Evolutionary conservation across 2,329 filamentous ascomycete species (phyloP), one percentile per base, ranked within the genome.

Genomic region (Reticulascus tulasneorum): DNA sequence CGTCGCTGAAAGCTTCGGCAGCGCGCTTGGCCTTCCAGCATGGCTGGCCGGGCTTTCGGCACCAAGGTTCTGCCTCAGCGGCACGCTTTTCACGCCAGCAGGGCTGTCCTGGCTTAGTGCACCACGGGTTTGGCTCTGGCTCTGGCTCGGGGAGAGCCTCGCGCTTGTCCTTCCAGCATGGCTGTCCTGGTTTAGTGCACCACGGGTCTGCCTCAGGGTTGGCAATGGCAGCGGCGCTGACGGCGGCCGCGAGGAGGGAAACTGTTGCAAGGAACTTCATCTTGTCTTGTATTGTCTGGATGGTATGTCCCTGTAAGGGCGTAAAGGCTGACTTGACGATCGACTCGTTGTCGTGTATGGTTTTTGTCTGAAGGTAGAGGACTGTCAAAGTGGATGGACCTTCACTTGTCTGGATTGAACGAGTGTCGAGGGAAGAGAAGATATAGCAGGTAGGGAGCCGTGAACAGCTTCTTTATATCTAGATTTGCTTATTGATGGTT

Each of bases 21-120:
- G 59, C 63, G 44, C 63, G 65, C 52, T 63, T 63, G 47, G 58
- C 56, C 48, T 65, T 63, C 52, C 54, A 62, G 62, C 70, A 73
- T 17, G 56, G 45, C 46, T 63, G 52, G 39, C 69, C 67, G 18
- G 37, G 37, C 25, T 15, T 12, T 22, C 13, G 3, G 18, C 33
- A 24, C 10, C n/a, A n/a, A n/a, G n/a, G 17, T 3, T 9, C 23
- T 25, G 9, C 32, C 13, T 19, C 32, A 22, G 19, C 13, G 16
- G 23, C 18, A 15, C 22, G 22, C 8, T 34, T 16, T 23, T 26
- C 18, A 29, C n/a, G 45, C 37, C 40, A 33, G 41, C 47, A 49
- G 17, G 47, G 31, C 31, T 50, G 42, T 31, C 46, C 46, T 11
- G 27, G 23, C 32, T 33, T 34, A 17, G 17, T 26, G 33, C 48